Percentiles rank a stretch among this genome's conserved stretches.
Evolutionary conservation across 148 eudicot genomes (phyloP).

Genomic region (Diospyros kaki): DNA sequence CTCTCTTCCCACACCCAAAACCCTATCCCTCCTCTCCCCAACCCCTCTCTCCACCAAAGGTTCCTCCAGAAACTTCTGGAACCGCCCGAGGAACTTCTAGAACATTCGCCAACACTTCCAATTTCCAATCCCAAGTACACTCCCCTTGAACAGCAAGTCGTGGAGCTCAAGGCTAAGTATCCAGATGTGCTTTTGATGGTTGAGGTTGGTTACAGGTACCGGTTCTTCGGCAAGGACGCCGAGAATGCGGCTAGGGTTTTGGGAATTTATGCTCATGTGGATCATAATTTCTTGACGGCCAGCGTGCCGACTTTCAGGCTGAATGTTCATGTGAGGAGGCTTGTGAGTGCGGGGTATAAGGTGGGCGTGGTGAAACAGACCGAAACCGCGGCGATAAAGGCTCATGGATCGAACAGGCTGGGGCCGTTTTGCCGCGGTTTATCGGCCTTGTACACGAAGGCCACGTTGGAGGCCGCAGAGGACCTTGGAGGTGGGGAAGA

Average conservation of each 20-base stretch:
- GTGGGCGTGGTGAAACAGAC: constrained; percentile 97
- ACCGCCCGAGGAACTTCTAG: constrained; percentile 49
- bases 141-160: constrained; percentile 82
- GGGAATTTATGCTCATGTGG: constrained; percentile 82
- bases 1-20: constrained; percentile 48
- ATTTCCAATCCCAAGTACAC: constrained; percentile 50
- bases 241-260: constrained; percentile 87
- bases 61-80: constrained; percentile 78
- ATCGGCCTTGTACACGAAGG: constrained; percentile 92
- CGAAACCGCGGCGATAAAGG: constrained; percentile 85
- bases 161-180: constrained; percentile 62
- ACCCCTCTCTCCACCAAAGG: constrained; percentile 62
- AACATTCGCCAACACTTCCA: constrained; percentile 21
- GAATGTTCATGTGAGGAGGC: constrained; percentile 91
- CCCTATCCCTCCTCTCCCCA: constrained; percentile 36
- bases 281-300: constrained; percentile 86
- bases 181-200: constrained; percentile 87
- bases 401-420: constrained; percentile 67
- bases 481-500: constrained; percentile 77
- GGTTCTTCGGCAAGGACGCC: constrained; percentile 89
- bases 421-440: constrained; percentile 86
- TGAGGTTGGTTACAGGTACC: constrained; percentile 83
- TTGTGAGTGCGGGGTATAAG: constrained; percentile 85
- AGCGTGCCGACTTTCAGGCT: constrained; percentile 92
- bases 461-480: constrained; percentile 84